Evolutionary conservation across 495 filamentous ascomycete species (phyloP).

Genomic region (Achaetomiella virescens): DNA sequence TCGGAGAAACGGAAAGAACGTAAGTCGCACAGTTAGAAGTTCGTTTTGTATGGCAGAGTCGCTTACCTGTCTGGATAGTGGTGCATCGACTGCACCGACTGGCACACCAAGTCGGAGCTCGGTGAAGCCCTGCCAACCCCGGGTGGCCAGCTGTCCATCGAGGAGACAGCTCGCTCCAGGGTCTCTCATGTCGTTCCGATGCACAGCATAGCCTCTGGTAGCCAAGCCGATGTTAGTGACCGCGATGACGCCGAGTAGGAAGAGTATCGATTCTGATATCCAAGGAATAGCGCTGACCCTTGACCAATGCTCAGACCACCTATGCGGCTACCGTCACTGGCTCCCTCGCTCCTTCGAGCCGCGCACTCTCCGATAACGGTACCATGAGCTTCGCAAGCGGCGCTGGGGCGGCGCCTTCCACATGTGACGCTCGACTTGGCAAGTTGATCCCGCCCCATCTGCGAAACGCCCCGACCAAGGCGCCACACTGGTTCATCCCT

Average conservation of each 20-base stretch:
- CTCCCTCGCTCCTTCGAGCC: not conserved
- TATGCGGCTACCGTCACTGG: too few relatives aligned
- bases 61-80: conserved; percentile 31
- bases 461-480: not conserved
- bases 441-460: not conserved
- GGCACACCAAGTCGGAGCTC: conserved; percentile 17
- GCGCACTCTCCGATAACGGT: not conserved
- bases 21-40: conserved; percentile 28
- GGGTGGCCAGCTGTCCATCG: not conserved
- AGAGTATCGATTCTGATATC: too few relatives aligned
- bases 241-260: not conserved
- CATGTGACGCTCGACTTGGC: not conserved
- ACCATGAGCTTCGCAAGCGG: not conserved
- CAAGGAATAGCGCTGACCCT: too few relatives aligned
- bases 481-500: conserved; percentile 10
- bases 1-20: conserved; percentile 43
- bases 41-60: not conserved
- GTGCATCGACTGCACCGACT: conserved; percentile 53
- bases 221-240: not conserved
- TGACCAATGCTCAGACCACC: not conserved
- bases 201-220: not conserved
- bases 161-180: not conserved
- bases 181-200: not conserved
- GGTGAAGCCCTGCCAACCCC: conserved; percentile 17
- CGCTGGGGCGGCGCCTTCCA: not conserved